A percentile compares a stretch with the other conserved stretches of the same genome.
phyloP scores from a whole-genome alignment of 2,329 filamentous ascomycete genomes.

The Aspergillus quadrilineatus region DNA sequence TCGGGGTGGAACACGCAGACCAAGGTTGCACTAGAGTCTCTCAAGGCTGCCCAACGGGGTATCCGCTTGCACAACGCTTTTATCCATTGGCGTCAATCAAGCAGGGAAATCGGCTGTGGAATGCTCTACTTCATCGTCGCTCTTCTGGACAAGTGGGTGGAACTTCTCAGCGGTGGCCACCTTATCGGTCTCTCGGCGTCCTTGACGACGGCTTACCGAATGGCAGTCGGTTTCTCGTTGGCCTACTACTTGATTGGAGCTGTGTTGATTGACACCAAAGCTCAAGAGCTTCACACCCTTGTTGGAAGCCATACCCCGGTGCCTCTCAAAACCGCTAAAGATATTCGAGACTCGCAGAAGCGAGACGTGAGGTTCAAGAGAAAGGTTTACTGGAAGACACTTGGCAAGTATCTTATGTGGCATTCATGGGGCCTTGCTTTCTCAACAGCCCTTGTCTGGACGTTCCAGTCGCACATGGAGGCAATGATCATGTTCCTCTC shows the following conservation, averaged over 20 bases:
- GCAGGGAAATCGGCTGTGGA: slow-evolving; percentile 55
- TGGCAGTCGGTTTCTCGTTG: slow-evolving; percentile 56
- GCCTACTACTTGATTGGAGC: slow-evolving; percentile 59
- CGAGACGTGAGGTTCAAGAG: slow-evolving; percentile 48
- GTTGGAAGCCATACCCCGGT: slow-evolving; percentile 44
- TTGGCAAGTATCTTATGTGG: slow-evolving; percentile 51
- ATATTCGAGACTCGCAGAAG: slow-evolving; percentile 47
- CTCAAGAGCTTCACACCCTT: slow-evolving; percentile 50
- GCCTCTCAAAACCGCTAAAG: slow-evolving; percentile 42
- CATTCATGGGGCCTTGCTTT: slow-evolving; percentile 55
- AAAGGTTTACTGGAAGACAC: slow-evolving; percentile 52
- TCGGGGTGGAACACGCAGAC: slow-evolving; percentile 60
- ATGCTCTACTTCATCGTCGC: slow-evolving; percentile 56
- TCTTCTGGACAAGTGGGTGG: slow-evolving; percentile 57
- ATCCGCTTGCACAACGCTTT: slow-evolving; percentile 58
- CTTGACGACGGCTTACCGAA: slow-evolving; percentile 40
- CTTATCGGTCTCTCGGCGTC: slow-evolving; percentile 41
- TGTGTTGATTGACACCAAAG: slow-evolving; percentile 57
- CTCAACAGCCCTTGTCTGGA: slow-evolving; percentile 53
- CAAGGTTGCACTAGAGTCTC: slow-evolving; percentile 54
- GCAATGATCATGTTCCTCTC: slow-evolving; percentile 52
- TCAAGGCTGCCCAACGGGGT: slow-evolving; percentile 55
- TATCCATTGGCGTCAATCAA: slow-evolving; percentile 59
- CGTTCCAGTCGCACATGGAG: slow-evolving; percentile 45
- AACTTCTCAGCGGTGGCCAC: slow-evolving; percentile 47